These are phyloP conservation scores for Phytopythium litorale DNA, from an alignment of 352 stramenopile species.

Conservation along the genomic window DNA sequence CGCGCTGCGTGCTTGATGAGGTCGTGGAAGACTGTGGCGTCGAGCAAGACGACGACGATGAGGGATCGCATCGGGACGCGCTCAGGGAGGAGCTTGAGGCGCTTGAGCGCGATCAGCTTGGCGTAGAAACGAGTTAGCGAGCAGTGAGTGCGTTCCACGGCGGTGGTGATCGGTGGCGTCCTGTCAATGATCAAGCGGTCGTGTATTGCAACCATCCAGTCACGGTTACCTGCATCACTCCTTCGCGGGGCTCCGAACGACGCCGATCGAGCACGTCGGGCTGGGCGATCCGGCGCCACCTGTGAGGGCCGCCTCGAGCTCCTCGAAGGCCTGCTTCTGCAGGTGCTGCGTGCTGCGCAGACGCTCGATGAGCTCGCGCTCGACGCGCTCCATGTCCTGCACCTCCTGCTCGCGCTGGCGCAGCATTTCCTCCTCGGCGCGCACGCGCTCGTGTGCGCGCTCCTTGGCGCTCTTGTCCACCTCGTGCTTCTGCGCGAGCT, in stretches of 20 bases:
- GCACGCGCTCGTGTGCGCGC: slow-evolving; percentile 55
- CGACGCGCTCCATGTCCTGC: slow-evolving; percentile 77
- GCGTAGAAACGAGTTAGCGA: background rate
- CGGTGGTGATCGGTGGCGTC: background rate
- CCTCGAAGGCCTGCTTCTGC: slow-evolving; percentile 82
- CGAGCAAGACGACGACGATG: background rate
- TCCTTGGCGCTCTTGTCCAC: slow-evolving; percentile 70
- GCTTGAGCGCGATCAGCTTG: background rate
- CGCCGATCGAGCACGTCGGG: slow-evolving; percentile 1
- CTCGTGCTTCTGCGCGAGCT: slow-evolving; percentile 62
- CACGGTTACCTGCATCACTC: background rate
- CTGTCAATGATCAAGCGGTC: background rate
- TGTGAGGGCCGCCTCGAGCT: slow-evolving; percentile 73
- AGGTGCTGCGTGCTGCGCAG: slow-evolving; percentile 82
- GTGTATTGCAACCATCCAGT: background rate
- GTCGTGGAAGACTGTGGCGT: background rate
- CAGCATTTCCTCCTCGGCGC: slow-evolving; percentile 57
- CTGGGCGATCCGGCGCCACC: slow-evolving; percentile 23
- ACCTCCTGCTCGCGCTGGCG: slow-evolving; percentile 62
- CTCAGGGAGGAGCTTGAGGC: background rate
- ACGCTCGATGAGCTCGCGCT: slow-evolving; percentile 78
- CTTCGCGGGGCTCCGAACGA: background rate
- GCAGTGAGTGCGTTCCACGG: background rate
- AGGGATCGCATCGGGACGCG: background rate
- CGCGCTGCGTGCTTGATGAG: background rate